phyloP scores from a whole-genome alignment of 2,329 filamentous ascomycete species.

The Monosporascus sp. region DNA sequence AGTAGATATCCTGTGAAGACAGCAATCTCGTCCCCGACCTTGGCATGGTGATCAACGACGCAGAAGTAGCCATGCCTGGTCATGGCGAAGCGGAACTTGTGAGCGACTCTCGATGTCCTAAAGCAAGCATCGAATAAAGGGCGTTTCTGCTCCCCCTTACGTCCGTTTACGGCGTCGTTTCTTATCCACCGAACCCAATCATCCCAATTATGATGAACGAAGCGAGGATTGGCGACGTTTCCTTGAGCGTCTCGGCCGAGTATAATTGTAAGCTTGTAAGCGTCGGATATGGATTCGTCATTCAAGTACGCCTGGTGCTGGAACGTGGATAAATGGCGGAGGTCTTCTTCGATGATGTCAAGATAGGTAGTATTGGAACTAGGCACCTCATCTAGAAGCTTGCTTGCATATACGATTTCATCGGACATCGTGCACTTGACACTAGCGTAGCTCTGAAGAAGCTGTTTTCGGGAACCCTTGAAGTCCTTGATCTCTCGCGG shows the following conservation, averaged over 20 bases:
- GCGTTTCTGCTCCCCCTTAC: background rate
- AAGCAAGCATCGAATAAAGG: constrained; percentile 4
- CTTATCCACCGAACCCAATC: constrained; percentile 5
- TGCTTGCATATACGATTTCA: constrained; percentile 16
- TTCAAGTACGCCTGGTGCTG: constrained; percentile 4
- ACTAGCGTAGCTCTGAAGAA: constrained; percentile 17
- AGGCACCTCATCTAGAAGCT: constrained; percentile 2
- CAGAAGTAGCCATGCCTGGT: constrained; percentile 19
- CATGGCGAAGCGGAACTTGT: constrained; percentile 15
- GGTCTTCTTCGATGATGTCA: constrained; percentile 1
- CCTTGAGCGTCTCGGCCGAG: constrained; percentile 1
- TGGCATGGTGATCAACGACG: constrained; percentile 10
- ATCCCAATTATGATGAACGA: constrained; percentile 5
- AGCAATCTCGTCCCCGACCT: constrained; percentile 10
- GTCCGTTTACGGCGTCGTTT: background rate
- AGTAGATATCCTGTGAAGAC: constrained; percentile 13
- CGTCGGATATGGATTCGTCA: constrained; percentile 3
- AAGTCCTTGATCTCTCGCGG: constrained; percentile 9
- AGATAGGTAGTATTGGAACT: constrained; percentile 1
- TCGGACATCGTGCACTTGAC: constrained; percentile 17
- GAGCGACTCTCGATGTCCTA: constrained; percentile 6
- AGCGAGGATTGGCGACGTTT: constrained; percentile 1
- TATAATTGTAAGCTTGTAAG: constrained; percentile 7
- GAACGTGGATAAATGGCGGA: constrained; percentile 3
- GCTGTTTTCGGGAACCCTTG: constrained; percentile 10